Base-by-base conservation (phyloP, 805 yeast species). In the Metschnikowia gruessii region DNA sequence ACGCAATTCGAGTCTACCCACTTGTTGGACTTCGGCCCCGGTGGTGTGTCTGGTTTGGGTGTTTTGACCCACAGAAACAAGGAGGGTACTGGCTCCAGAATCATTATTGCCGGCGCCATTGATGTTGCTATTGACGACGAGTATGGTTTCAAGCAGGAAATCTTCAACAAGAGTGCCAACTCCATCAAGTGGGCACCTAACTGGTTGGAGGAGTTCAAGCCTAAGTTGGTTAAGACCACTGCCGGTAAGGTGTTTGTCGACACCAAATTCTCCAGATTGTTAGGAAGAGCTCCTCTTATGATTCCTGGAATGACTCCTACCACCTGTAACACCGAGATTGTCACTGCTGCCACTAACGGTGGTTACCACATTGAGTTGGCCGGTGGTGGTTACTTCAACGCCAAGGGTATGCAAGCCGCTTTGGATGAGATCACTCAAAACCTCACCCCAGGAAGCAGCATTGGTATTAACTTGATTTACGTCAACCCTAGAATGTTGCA, bases 281-380 rank as follows among this genome's bases (percentile, higher is more conserved):
- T 94, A 53, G 96, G 97, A 52, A 87, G 90, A 70, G 91, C 99
- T 52, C 99, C 99, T 50, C 74, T 94, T 57, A 85, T 95, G 85
- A 94, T 94, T 57, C 96, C 99, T 32, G 99, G 99, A 75, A 94
- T 94, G 99, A 94, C 99, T 34, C 99, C 99, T 65, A 82, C 96
- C 37, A 94, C 99, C 28, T 97, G 91, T 47, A 85, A 87, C 56
- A 94, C 98, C 39, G 91, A 87, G 52, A 91, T 94, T 60, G 95
- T 94, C 48, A 85, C 96, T 51, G 95, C 96, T 28, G 85, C 97
- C 24, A 79, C 91, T 63, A 90, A 91, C 65, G 90, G 98, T 42
- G 99, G 99, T 52, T 94, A 91, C 74, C 96, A 89, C 65, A 89
- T 92, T 61, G 99, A 94, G 75, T 79, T 94, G 62, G 99, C 96